A percentile compares a stretch with the other conserved stretches of the same genome.
Evolutionary conservation across 1,284 basidiomycete genomes (phyloP).

Genomic region (Trichosporon sp.): DNA sequence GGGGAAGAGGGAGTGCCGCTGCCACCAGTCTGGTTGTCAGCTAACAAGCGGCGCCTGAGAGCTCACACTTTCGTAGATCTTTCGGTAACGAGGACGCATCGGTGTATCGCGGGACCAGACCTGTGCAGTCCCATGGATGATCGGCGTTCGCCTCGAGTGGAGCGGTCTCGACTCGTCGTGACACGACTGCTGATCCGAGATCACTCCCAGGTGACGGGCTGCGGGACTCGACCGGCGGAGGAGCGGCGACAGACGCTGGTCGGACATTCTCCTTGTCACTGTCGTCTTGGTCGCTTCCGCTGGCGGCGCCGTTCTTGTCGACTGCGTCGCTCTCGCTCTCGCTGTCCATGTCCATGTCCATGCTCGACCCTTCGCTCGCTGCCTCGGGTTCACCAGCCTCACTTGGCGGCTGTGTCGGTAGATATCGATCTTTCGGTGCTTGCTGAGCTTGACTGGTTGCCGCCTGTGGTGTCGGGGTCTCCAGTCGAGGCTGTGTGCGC

Average conservation of each 20-base stretch:
- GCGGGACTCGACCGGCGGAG: neutral
- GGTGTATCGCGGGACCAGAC: constrained; percentile 64
- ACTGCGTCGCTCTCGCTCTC: neutral
- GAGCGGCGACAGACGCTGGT: neutral
- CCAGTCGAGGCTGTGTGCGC: constrained; percentile 23
- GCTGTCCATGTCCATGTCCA: constrained; percentile 5
- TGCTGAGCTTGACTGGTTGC: neutral
- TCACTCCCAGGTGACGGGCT: neutral
- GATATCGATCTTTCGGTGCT: constrained; percentile 5
- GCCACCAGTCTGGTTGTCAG: constrained; percentile 64
- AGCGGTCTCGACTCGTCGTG: neutral
- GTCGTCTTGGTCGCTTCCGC: constrained; percentile 7
- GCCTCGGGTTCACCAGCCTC: neutral
- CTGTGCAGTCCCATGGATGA: constrained; percentile 58
- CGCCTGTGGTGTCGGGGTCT: constrained; percentile 3
- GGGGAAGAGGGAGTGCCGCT: constrained; percentile 74
- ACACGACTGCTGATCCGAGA: neutral
- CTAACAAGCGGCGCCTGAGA: neutral
- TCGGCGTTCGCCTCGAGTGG: constrained; percentile 15
- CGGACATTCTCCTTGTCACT: constrained; percentile 5
- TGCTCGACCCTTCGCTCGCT: neutral
- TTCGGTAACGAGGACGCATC: constrained; percentile 62
- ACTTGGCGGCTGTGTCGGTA: constrained; percentile 22
- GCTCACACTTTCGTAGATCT: constrained; percentile 74
- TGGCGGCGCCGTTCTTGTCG: neutral